Evolutionary conservation across 192 early-diverging fungal species (phyloP), one percentile per base, ranked within the genome.

Genomic region (Coemansia sp.): DNA sequence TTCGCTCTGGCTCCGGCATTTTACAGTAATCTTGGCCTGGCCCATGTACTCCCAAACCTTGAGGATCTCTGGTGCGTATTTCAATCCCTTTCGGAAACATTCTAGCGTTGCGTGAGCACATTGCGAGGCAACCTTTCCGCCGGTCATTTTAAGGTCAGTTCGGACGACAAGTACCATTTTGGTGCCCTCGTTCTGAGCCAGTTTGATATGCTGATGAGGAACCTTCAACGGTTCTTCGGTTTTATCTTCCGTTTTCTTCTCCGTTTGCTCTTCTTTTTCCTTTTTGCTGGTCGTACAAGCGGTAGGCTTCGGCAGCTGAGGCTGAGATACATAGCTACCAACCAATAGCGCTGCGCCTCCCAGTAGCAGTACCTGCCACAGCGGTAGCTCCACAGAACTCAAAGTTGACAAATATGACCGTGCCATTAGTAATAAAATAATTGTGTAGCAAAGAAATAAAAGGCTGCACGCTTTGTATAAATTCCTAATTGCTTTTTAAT

Each of bases 71-170:
- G 72, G 86, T 52, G 84, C 82, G 16, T 47, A 59, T 39, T 68
- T 69, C 26, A 23, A 19, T 23, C 84, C 69, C 31, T 71, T 57
- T 57, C 87, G 84, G 71, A 86, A 91, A 63, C 85, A 87, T n/a
- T 88, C 91, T 7, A 96, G 77, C 2, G 92, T 89, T 9, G 92
- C 93, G 68, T 94, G 93, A 37, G 88, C 89, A 65, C 93, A 96
- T 82, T 94, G 92, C 37, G 92, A 89, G 2, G 93, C 92, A 19
- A 91, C 86, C 54, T 95, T 94, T n/a, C 93, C 93, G 65, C 93
- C 93, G 11, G 78, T 80, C 92, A 97, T 93, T 12, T 80, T 87
- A 6, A 97, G 75, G 67, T 97, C 94, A 6, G 83, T 89, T 16
- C 93, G 84, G 4, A 95, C 83, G 1, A 93, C 81, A 12, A 97